Conservation (phyloP, 768 basidiomycete species). For the Russula sp. region DNA sequence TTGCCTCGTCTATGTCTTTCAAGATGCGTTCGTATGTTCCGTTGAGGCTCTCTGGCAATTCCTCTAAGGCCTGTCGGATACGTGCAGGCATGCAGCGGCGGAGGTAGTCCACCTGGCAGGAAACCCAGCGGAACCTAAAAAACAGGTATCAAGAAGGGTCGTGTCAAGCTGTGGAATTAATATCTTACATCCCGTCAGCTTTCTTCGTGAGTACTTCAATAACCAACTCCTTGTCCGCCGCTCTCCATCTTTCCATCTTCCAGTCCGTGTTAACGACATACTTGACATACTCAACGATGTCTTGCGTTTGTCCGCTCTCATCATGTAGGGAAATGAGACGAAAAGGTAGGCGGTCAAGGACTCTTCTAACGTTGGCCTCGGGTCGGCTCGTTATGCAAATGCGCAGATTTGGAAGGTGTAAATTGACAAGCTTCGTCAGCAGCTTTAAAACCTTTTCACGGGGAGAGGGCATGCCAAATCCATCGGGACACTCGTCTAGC, state of each 20-base stretch:
- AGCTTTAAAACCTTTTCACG: background rate
- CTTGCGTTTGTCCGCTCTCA: background rate
- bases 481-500: background rate
- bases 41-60: background rate
- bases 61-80: background rate
- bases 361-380: background rate
- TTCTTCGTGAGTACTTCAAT: background rate
- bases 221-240: background rate
- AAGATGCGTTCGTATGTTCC: background rate
- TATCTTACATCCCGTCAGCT: constrained; percentile 1
- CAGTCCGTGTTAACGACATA: background rate
- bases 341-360: background rate
- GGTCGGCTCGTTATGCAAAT: background rate
- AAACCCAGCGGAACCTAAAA: background rate
- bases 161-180: too few relatives aligned
- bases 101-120: background rate
- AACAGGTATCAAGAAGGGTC: background rate
- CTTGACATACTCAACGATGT: background rate
- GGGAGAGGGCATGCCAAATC: background rate
- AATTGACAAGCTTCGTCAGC: background rate
- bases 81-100: background rate
- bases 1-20: background rate
- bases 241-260: background rate
- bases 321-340: background rate
- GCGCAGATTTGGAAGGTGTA: background rate